A percentile compares a stretch with the other conserved stretches of the same genome.
Conservation (phyloP, 441 rosid genomes). For the Corymbia calophylla region DNA sequence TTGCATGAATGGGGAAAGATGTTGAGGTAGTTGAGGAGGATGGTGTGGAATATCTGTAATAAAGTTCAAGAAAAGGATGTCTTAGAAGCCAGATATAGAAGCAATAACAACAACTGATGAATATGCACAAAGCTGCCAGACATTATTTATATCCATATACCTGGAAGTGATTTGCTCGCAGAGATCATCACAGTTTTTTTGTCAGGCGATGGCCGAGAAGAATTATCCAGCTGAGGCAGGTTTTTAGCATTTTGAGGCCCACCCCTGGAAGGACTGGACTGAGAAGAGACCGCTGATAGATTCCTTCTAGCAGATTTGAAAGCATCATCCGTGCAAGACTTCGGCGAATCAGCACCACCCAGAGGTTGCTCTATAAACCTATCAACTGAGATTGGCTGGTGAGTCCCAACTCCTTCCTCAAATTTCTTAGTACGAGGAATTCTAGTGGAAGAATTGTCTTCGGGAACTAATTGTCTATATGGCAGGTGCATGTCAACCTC, state of each 20-base stretch:
- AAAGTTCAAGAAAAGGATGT: background rate
- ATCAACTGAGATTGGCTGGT: constrained; percentile 2
- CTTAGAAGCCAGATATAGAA: background rate
- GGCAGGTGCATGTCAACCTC: constrained; percentile 1
- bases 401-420: constrained; percentile 10
- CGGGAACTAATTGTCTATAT: constrained; percentile 8
- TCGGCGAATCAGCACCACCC: background rate
- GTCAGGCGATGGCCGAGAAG: constrained; percentile 23
- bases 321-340: constrained; percentile 10
- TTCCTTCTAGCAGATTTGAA: background rate
- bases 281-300: constrained; percentile 11
- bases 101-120: background rate
- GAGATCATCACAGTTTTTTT: constrained; percentile 12
- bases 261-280: constrained; percentile 6
- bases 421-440: background rate
- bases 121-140: background rate
- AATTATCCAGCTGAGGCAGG: constrained; percentile 19
- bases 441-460: constrained; percentile 1
- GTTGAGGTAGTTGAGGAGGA: constrained; percentile 10
- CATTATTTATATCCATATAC: background rate
- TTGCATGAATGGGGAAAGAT: constrained; percentile 1
- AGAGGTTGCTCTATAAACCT: background rate
- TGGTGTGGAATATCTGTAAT: constrained; percentile 7
- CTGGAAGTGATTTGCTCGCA: constrained; percentile 2
- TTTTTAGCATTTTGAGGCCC: constrained; percentile 13